Conservation (phyloP, 306 rosid species). For the Alnus glutinosa region DNA sequence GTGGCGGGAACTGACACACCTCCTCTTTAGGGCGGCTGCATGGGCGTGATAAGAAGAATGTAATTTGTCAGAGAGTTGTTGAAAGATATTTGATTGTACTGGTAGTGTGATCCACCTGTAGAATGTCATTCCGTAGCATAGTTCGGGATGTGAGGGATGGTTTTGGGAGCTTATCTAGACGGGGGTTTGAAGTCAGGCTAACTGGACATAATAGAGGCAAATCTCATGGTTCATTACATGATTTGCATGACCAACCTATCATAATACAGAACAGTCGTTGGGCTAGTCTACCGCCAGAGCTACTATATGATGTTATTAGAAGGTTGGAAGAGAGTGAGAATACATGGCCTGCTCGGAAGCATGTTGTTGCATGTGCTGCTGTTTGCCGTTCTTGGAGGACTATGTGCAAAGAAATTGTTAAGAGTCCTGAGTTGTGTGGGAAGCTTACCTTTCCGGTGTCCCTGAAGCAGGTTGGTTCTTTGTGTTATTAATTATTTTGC, state of each 20-base stretch:
- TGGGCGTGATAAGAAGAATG: constrained; percentile 30
- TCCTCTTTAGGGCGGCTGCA: constrained; percentile 39
- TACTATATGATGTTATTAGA: constrained; percentile 71
- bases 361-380: constrained; percentile 85
- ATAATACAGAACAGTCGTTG: constrained; percentile 73
- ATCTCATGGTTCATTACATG: constrained; percentile 76
- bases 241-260: constrained; percentile 63
- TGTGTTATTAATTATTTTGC: not conserved
- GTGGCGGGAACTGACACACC: constrained; percentile 23
- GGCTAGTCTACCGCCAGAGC: constrained; percentile 84
- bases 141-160: constrained; percentile 91
- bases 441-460: constrained; percentile 88
- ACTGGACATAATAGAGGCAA: constrained; percentile 72
- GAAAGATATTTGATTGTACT: constrained; percentile 23
- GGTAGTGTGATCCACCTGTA: constrained; percentile 26
- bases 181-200: constrained; percentile 76
- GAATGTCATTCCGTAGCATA: constrained; percentile 91
- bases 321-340: constrained; percentile 88
- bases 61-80: constrained; percentile 22
- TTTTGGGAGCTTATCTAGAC: constrained; percentile 80
- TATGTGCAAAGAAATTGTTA: constrained; percentile 86
- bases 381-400: constrained; percentile 89
- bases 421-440: constrained; percentile 73
- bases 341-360: constrained; percentile 75
- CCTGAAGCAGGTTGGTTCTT: constrained; percentile 66